Conservation (phyloP, 2,329 filamentous ascomycete species). For the Colletotrichum filicis region DNA sequence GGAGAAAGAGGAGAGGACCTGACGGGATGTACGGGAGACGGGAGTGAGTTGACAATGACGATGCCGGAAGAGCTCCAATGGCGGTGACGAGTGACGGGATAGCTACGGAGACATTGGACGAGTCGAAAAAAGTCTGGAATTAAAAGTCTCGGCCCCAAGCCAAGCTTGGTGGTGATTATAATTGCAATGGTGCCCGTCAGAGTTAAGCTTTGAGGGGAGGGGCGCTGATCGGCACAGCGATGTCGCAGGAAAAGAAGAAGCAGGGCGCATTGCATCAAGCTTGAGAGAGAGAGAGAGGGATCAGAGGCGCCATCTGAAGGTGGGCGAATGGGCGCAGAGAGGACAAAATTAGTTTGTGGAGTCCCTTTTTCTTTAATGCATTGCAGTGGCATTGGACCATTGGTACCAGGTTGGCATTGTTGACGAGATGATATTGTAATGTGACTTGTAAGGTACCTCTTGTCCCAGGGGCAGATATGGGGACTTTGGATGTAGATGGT, state of each 20-base stretch:
- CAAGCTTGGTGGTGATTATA: not conserved
- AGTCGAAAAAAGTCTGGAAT: not conserved
- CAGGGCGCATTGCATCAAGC: not conserved
- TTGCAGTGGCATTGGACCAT: not conserved
- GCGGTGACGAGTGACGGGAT: not conserved
- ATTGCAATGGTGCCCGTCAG: not conserved
- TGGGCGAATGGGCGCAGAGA: constrained; percentile 3
- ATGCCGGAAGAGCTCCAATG: not conserved
- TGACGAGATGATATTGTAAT: constrained; percentile 12
- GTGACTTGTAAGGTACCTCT: no score
- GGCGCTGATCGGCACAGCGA: constrained; percentile 33
- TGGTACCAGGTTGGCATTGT: constrained; percentile 3
- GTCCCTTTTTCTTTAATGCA: constrained; percentile 15
- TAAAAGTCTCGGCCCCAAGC: not conserved
- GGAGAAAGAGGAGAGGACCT: not conserved
- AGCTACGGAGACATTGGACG: not conserved
- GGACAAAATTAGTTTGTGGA: constrained; percentile 20
- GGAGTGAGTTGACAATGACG: not conserved
- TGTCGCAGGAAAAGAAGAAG: constrained; percentile 25
- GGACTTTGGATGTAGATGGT: not conserved
- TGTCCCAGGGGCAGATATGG: not conserved
- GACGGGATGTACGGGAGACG: not conserved
- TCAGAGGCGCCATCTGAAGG: constrained; percentile 24
- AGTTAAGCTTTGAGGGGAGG: constrained; percentile 33
- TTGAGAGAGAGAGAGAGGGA: not conserved